A percentile compares a stretch with the other conserved stretches of the same genome.
These are phyloP conservation scores for Lactifluus pinguis DNA, from an alignment of 768 basidiomycete genomes.

Conservation along the genomic window DNA sequence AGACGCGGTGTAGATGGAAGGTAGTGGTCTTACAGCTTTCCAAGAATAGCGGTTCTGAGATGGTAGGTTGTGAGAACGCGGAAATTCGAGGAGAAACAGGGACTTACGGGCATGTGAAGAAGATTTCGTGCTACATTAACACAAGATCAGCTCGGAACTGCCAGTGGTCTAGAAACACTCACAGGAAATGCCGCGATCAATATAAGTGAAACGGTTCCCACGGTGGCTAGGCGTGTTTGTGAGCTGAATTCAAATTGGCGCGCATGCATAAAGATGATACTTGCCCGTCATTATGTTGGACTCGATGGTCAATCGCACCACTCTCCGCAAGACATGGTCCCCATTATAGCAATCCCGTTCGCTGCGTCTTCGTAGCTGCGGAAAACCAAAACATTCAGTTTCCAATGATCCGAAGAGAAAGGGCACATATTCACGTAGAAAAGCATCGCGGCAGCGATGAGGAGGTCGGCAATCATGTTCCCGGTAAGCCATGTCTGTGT, in stretches of 20 bases:
- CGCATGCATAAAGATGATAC: background rate
- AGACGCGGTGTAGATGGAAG: too few species aligned
- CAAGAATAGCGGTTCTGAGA: background rate
- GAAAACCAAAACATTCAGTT: background rate
- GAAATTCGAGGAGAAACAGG: too few species aligned
- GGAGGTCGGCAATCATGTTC: background rate
- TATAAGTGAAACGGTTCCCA: background rate
- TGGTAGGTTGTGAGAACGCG: background rate
- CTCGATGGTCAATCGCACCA: conserved; percentile 23
- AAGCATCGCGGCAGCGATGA: conserved; percentile 2
- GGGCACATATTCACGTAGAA: background rate
- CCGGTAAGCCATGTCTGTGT: conserved; percentile 3
- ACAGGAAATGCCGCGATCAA: background rate
- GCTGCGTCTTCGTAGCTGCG: background rate
- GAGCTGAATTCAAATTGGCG: background rate
- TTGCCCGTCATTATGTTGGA: conserved; percentile 20
- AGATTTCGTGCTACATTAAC: background rate
- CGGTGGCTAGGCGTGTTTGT: background rate
- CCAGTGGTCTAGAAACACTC: background rate
- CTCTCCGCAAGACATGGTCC: conserved; percentile 7
- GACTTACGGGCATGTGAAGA: conserved; percentile 7
- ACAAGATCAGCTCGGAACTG: background rate
- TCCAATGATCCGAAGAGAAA: background rate
- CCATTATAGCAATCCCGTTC: background rate
- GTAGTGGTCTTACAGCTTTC: background rate